Evolutionary conservation across 768 basidiomycete genomes (phyloP).

Genomic region (Calocybe indica): DNA sequence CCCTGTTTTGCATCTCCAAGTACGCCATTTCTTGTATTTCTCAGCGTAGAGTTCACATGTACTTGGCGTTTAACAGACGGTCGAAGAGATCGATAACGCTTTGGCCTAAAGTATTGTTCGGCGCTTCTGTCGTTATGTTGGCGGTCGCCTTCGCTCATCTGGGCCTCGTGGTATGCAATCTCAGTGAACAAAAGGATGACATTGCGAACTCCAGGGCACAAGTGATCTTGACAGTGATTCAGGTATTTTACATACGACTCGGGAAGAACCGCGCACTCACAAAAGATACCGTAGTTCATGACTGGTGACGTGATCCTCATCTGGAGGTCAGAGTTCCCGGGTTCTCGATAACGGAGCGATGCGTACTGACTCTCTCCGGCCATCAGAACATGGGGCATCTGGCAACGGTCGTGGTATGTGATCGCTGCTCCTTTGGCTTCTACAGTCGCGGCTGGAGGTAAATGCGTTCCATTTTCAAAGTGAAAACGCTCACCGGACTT

Average conservation of each 20-base stretch:
- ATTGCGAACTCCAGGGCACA: background rate
- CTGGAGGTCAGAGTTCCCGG: conserved; percentile 8
- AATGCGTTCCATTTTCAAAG: no score
- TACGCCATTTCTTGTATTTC: background rate
- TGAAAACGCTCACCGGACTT: no score
- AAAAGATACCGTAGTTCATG: conserved; percentile 3
- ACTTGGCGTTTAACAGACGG: background rate
- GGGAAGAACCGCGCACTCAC: background rate
- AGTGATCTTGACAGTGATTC: conserved; percentile 2
- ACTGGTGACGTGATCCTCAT: conserved; percentile 9
- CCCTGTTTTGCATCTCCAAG: no score
- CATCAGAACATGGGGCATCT: no score
- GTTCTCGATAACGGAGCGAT: conserved; percentile 1
- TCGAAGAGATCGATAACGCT: background rate
- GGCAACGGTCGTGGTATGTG: no score
- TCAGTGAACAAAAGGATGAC: background rate
- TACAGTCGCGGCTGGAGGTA: no score
- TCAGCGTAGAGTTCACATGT: background rate
- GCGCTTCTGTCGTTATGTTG: background rate
- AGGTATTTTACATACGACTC: background rate
- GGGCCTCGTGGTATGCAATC: conserved; percentile 1
- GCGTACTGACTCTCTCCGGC: no score
- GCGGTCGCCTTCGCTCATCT: background rate
- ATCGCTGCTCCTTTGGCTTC: no score
- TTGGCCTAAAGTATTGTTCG: conserved; percentile 1